These are phyloP conservation scores for Zhuliangozyma parablackwelliae DNA, from an alignment of 1,139 yeast species.

Conservation along the genomic window DNA sequence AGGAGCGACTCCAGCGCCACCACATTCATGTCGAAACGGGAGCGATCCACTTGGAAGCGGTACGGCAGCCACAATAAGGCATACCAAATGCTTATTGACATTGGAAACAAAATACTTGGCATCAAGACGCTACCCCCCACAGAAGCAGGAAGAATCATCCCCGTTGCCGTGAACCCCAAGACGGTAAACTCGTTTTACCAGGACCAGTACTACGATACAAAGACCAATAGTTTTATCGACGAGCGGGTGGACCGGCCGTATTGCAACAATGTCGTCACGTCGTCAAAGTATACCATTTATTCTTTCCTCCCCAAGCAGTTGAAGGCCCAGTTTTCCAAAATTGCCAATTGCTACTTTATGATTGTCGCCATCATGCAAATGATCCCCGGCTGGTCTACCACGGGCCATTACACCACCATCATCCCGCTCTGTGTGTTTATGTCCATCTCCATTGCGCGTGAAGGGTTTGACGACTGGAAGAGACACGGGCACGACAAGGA, in stretches of 20 bases:
- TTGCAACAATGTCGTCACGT: slow-evolving; percentile 65
- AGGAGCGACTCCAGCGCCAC: slow-evolving; percentile 17
- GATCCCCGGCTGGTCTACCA: slow-evolving; percentile 97
- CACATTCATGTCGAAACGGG: slow-evolving; percentile 19
- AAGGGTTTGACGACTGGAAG: slow-evolving; percentile 89
- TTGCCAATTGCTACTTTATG: slow-evolving; percentile 86
- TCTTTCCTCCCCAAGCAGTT: slow-evolving; percentile 86
- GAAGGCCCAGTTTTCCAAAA: slow-evolving; percentile 83
- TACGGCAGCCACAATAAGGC: slow-evolving; percentile 13
- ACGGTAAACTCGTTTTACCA: slow-evolving; percentile 24
- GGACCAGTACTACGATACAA: slow-evolving; percentile 24
- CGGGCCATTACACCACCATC: slow-evolving; percentile 94
- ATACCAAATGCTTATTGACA: slow-evolving; percentile 12
- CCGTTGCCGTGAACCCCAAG: slow-evolving; percentile 45
- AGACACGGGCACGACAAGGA: slow-evolving; percentile 81
- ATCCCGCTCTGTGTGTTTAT: slow-evolving; percentile 83
- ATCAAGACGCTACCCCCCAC: slow-evolving; percentile 47
- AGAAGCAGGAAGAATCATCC: slow-evolving; percentile 71
- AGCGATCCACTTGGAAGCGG: slow-evolving; percentile 9
- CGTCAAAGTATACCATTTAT: slow-evolving; percentile 79
- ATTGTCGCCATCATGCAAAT: slow-evolving; percentile 86
- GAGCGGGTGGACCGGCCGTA: slow-evolving; percentile 67
- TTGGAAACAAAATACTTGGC: slow-evolving; percentile 38
- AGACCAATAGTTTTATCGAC: slow-evolving; percentile 44
- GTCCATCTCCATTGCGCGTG: slow-evolving; percentile 86